Evolutionary conservation across 164 flowering plant species (phyloP), one percentile per base, ranked within the genome.

Genomic region (Stephania japonica): DNA sequence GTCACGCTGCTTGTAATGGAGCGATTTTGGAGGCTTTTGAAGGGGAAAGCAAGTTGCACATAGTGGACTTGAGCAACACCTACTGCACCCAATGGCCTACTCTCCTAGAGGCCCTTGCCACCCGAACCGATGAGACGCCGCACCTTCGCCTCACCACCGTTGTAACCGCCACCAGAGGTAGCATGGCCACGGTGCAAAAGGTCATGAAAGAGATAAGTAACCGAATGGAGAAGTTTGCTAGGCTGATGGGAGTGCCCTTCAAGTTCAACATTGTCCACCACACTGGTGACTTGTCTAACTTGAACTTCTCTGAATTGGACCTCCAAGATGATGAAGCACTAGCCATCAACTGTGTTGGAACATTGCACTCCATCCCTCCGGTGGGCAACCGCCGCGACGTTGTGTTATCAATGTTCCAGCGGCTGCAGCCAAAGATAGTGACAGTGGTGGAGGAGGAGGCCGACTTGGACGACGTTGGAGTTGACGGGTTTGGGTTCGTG

Each of bases 51-150:
- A 90, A 89, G 69, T 72, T 95, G 1, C 99, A 95, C 68, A 95
- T 95, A 16, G 74, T 95, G 16, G 99, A 95, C 63, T 77, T 91
- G 8, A 88, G 94, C 77, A 89, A 83, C 81, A 95, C 99, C 0
- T 89, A 74, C 65, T 95, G 98, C 83, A 93, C 99, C n/a, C 99
- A 95, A 75, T 95, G 99, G 99, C 99, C 99, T 19, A 95, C 99
- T 63, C 43, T 95, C 72, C 85, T 95, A 0, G 98, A 95, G 80
- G 96, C 99, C 23, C 70, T 95, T 1, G 99, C 99, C 25, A 93
- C 99, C 0, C 85, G 97, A 0, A 73, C 84, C 41, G 97, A 95
- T 69, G 99, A 95, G 42, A 89, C 98, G 0, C 99, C 99, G 0
- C 91, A 89, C 74, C 83, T 95, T 12, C 83, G 90, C 5, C 82